phyloP scores from a whole-genome alignment of 2,329 filamentous ascomycete species.

The Ophidiomyces ophidiicola region DNA sequence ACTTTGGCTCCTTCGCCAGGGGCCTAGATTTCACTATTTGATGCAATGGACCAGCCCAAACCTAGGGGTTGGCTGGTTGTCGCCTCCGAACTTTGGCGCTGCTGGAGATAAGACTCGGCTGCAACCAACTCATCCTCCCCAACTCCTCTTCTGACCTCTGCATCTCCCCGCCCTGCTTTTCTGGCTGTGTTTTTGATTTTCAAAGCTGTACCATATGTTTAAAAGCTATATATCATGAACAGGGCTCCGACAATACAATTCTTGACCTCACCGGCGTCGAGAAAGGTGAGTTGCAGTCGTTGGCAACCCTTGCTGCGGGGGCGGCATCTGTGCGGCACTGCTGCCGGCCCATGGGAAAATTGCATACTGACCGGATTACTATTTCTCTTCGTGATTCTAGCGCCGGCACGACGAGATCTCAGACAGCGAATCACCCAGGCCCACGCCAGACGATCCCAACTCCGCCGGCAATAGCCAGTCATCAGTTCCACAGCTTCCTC shows the following conservation, averaged over 20 bases:
- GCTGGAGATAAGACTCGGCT: conserved; percentile 11
- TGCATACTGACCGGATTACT: conserved; percentile 18
- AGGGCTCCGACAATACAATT: conserved; percentile 27
- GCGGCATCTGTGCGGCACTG: too few species aligned
- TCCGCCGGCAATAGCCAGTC: background rate
- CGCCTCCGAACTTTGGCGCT: conserved; percentile 4
- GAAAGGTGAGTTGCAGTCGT: conserved; percentile 24
- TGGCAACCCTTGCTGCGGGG: background rate
- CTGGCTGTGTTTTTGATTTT: background rate
- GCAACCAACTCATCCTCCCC: conserved; percentile 5
- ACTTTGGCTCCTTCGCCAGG: too few species aligned
- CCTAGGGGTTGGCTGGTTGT: too few species aligned
- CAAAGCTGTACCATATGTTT: background rate
- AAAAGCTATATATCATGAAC: conserved; percentile 22
- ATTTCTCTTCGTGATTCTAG: conserved; percentile 18
- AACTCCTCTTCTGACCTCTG: conserved; percentile 1
- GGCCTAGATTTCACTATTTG: too few species aligned
- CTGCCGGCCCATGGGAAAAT: too few species aligned
- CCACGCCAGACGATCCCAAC: conserved; percentile 11
- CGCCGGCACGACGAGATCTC: conserved; percentile 29
- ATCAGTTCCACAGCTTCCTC: conserved; percentile 16
- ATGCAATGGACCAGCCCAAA: background rate
- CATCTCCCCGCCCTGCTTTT: background rate
- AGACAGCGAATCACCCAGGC: conserved; percentile 20
- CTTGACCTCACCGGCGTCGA: conserved; percentile 25